Conservation (phyloP, 345 rosid genomes). For the Camelina laxa region DNA sequence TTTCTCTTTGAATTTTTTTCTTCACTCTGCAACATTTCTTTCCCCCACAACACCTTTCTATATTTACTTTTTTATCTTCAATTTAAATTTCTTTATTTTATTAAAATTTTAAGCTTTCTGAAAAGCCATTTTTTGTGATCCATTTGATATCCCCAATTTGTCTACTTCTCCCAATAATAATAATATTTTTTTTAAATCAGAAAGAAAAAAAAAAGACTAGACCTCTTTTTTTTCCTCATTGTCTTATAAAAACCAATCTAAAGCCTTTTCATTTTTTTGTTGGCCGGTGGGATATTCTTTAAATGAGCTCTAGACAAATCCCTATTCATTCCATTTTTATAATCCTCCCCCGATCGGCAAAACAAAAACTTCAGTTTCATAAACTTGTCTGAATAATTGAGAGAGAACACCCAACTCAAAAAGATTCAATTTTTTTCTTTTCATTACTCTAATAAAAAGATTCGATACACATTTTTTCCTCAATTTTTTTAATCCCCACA, state of each 20-base stretch:
- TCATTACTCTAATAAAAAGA: constrained; percentile 9
- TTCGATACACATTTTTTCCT: constrained; percentile 7
- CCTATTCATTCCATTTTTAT: background rate
- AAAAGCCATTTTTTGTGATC: constrained; percentile 46
- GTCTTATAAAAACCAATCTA: constrained; percentile 43
- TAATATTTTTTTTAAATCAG: background rate
- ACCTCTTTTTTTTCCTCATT: constrained; percentile 11
- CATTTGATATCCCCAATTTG: constrained; percentile 42
- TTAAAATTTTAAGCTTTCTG: background rate
- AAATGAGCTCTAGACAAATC: constrained; percentile 27
- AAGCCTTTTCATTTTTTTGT: constrained; percentile 16
- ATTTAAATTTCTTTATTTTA: background rate
- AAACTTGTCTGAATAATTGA: constrained; percentile 34
- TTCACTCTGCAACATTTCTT: constrained; percentile 28
- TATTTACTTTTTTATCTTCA: constrained; percentile 40
- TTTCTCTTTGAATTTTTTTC: constrained; percentile 39
- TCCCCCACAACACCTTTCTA: constrained; percentile 36
- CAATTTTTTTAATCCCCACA: constrained; percentile 10
- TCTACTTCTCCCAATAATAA: constrained; percentile 42
- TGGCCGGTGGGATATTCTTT: constrained; percentile 42
- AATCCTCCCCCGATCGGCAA: constrained; percentile 21
- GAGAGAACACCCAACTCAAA: constrained; percentile 36
- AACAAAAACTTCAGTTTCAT: constrained; percentile 3
- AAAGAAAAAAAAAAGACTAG: background rate
- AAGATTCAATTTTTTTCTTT: constrained; percentile 37